Base-by-base conservation (phyloP, 176 grass and related monocot species). In the Panicum miliaceum region DNA sequence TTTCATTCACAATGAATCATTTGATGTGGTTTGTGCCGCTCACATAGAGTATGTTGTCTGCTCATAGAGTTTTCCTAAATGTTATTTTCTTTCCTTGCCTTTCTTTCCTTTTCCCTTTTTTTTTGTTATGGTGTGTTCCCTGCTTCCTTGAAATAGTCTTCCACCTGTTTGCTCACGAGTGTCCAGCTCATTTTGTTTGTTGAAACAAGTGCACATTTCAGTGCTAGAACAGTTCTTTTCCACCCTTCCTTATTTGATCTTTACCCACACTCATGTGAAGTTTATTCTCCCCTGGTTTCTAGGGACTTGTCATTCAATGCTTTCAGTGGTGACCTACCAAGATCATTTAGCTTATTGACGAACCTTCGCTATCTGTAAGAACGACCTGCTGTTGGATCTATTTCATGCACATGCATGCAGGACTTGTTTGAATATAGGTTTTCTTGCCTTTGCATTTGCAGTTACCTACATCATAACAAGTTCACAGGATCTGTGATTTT, bases 221-320 rank as follows among this genome's bases (percentile, higher is more conserved):
- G 84, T 80, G 32, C 77, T 66, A 75, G 51, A 84, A 61, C 26
- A 75, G 18, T 78, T 81, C 7, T 22, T 75, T 53, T 52, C 8
- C 81, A 50, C 26, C 18, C 32, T 14, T 61, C 38, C 12, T 50
- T 68, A 38, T 77, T 38, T 23, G 37, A 64, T 71, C 45, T 79
- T 32, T 68, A 35, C 3, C 29, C 29, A 12, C 38, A 56, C 42
- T 79, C 46, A 52, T 53, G 9, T 38, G 20, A 72, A 61, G 59
- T 78, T 68, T 79, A 32, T 40, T 43, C 47, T 32, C 40, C 38
- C 3, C 0, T 52, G 3, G 1, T 35, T 88, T 78, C 84, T 91
- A 95, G 96, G 87, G 93, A 98, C 42, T 85, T 98, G 69, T 98
- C 93, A 81, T 95, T 89, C 91, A 93, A 98, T 37, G 82, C 75